Percentiles rank a stretch among this genome's conserved stretches.
phyloP scores from a whole-genome alignment of 2,329 filamentous ascomycete genomes.

The Paraphaeosphaeria sporulosa region DNA sequence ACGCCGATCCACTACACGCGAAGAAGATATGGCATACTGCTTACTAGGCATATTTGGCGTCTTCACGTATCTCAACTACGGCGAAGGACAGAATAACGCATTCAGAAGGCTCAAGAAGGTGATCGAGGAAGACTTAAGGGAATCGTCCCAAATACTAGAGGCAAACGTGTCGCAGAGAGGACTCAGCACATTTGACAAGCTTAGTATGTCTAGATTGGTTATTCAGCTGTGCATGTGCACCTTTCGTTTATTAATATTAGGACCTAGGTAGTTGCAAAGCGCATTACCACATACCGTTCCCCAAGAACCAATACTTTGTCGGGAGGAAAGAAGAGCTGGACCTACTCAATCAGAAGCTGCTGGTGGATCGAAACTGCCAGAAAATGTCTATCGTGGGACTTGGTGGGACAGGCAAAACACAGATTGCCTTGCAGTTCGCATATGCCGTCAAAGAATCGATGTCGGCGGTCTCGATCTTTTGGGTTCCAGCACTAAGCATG shows the following conservation, averaged over 20 bases:
- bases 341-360: constrained; percentile 31
- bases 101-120: constrained; percentile 8
- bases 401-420: constrained; percentile 42
- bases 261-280: constrained; percentile 1
- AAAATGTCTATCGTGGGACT: constrained; percentile 39
- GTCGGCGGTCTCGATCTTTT: constrained; percentile 29
- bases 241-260: constrained; percentile 2
- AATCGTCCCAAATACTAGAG: constrained; percentile 1
- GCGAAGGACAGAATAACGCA: constrained; percentile 16
- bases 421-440: constrained; percentile 40
- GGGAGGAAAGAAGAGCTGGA: constrained; percentile 33
- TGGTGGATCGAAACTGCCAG: constrained; percentile 30
- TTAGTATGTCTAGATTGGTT: constrained; percentile 5
- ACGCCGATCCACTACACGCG: constrained; percentile 19
- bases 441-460: constrained; percentile 28
- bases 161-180: not conserved
- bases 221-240: not conserved
- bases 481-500: constrained; percentile 29
- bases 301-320: constrained; percentile 34
- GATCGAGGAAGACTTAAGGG: constrained; percentile 7
- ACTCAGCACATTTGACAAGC: too few relatives aligned
- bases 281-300: constrained; percentile 32
- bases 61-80: constrained; percentile 9
- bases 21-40: constrained; percentile 23
- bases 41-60: constrained; percentile 26